phyloP scores from a whole-genome alignment of 352 stramenopile genomes.

The Globisporangium spinosum region DNA sequence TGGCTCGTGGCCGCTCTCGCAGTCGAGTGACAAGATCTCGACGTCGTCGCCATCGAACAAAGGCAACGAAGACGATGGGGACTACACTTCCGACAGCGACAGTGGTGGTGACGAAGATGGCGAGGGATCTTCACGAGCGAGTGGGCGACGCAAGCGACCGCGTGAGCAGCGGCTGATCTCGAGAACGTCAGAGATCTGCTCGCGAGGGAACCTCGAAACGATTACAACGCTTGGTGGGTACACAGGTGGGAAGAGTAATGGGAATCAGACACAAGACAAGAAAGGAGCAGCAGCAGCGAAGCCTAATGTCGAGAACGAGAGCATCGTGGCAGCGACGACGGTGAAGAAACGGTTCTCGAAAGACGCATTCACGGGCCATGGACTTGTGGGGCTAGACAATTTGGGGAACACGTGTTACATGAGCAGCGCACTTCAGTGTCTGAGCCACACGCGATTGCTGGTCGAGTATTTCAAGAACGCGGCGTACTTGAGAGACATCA shows the following conservation, averaged over 20 bases:
- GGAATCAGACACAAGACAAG: neutral
- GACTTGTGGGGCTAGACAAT: slow-evolving; percentile 91
- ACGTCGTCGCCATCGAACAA: slow-evolving; percentile 30
- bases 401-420: slow-evolving; percentile 99
- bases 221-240: slow-evolving; percentile 40
- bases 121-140: slow-evolving; percentile 16
- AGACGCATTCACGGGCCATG: slow-evolving; percentile 69
- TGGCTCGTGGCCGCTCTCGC: slow-evolving; percentile 80
- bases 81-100: slow-evolving; percentile 2
- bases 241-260: slow-evolving; percentile 20
- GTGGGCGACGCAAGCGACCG: slow-evolving; percentile 30
- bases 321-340: slow-evolving; percentile 23
- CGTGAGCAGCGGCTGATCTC: slow-evolving; percentile 40
- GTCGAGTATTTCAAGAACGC: slow-evolving; percentile 96
- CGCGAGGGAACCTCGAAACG: slow-evolving; percentile 62
- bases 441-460: slow-evolving; percentile 94
- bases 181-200: slow-evolving; percentile 76
- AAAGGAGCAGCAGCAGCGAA: slow-evolving; percentile 6
- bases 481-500: slow-evolving; percentile 94
- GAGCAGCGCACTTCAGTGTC: slow-evolving; percentile 96
- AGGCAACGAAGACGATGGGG: neutral
- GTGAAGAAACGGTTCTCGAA: slow-evolving; percentile 70
- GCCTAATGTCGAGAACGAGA: slow-evolving; percentile 26
- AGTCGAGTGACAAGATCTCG: slow-evolving; percentile 41
- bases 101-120: slow-evolving; percentile 16